phyloP scores from a whole-genome alignment of 2,329 filamentous ascomycete genomes.

The Colletotrichum tanaceti region DNA sequence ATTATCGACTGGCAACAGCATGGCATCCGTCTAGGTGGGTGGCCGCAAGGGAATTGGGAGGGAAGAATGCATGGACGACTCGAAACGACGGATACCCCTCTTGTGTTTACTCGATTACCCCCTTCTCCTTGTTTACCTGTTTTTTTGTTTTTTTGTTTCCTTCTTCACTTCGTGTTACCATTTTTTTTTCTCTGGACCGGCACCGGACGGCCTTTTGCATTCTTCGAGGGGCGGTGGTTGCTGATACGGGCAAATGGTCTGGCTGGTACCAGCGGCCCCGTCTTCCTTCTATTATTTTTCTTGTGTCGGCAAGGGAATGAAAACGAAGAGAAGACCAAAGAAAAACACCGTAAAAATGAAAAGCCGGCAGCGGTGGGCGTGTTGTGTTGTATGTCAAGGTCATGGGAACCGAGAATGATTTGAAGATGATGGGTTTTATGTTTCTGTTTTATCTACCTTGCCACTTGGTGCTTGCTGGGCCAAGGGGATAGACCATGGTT shows the following conservation, averaged over 20 bases:
- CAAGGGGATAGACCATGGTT: slow-evolving; percentile 54
- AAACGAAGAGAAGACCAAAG: slow-evolving; percentile 40
- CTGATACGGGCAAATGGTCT: slow-evolving; percentile 35
- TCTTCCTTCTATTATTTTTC: slow-evolving; percentile 35
- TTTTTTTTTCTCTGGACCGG: slow-evolving; percentile 1
- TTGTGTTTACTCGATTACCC: slow-evolving; percentile 42
- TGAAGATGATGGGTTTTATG: slow-evolving; percentile 35
- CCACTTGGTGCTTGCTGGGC: slow-evolving; percentile 39
- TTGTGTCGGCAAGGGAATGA: slow-evolving; percentile 41
- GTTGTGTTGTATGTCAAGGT: slow-evolving; percentile 22
- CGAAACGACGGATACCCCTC: slow-evolving; percentile 58
- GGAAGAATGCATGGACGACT: slow-evolving; percentile 59
- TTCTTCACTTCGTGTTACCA: slow-evolving; percentile 38
- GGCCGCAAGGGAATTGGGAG: slow-evolving; percentile 46
- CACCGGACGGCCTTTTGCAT: slow-evolving; percentile 22
- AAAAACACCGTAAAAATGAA: slow-evolving; percentile 40
- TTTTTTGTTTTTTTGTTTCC: slow-evolving; percentile 28
- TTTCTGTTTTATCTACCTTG: slow-evolving; percentile 33
- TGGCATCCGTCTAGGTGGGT: slow-evolving; percentile 46
- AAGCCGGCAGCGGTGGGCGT: slow-evolving; percentile 30
- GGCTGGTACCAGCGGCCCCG: slow-evolving; percentile 39
- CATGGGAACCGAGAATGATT: slow-evolving; percentile 45
- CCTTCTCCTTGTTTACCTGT: slow-evolving; percentile 38
- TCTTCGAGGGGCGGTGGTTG: slow-evolving; percentile 30
- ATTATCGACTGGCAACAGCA: slow-evolving; percentile 55